phyloP scores from a whole-genome alignment of 2,329 filamentous ascomycete species.

The Emmonsia crescens region DNA sequence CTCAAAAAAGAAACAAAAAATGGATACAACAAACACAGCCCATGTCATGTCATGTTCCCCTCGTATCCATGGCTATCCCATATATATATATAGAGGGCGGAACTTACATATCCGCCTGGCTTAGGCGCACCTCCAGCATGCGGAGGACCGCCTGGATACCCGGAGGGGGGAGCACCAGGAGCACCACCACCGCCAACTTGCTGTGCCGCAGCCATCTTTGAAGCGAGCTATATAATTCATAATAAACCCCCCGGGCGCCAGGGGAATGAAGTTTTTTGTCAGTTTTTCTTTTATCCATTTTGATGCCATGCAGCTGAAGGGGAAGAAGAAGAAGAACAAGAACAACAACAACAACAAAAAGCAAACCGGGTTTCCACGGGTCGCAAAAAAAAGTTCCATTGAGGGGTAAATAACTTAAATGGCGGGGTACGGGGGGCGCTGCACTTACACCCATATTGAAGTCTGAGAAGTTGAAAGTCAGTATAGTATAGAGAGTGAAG shows the following conservation, averaged over 20 bases:
- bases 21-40: neutral
- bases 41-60: neutral
- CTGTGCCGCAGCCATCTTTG: conserved; percentile 27
- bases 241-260: neutral
- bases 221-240: conserved; percentile 20
- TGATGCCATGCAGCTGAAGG: conserved; percentile 5
- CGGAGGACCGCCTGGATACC: conserved; percentile 30
- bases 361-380: neutral
- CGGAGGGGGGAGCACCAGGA: conserved; percentile 27
- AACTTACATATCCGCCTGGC: conserved; percentile 45
- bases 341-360: neutral
- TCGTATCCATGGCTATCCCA: neutral
- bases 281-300: neutral
- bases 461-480: neutral
- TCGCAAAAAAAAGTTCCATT: neutral
- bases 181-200: conserved; percentile 25
- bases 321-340: neutral
- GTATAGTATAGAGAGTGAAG: no score
- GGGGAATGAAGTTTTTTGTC: conserved; percentile 4
- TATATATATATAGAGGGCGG: neutral
- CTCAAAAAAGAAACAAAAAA: neutral
- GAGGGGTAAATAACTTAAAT: neutral
- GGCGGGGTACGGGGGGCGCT: conserved; percentile 7
- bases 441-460: conserved; percentile 18
- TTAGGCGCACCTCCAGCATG: conserved; percentile 20